phyloP scores from a whole-genome alignment of 257 asterid species.

The Coffea canephora region DNA sequence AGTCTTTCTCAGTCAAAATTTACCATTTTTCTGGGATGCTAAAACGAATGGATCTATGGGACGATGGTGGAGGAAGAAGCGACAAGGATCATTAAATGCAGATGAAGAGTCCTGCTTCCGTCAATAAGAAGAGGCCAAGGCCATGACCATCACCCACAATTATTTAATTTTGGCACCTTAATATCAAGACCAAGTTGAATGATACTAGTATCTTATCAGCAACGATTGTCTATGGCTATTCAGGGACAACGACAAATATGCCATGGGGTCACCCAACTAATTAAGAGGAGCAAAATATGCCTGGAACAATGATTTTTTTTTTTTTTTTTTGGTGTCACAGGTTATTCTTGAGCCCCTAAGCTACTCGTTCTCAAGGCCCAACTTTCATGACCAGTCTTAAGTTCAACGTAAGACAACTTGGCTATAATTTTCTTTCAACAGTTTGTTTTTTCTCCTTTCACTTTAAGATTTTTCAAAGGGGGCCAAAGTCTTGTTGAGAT shows the following conservation, averaged over 20 bases:
- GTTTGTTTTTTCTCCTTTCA: neutral
- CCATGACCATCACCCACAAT: neutral
- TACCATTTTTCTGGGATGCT: neutral
- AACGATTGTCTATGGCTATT: neutral
- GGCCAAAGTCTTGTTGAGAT: neutral
- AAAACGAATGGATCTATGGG: neutral
- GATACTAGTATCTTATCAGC: neutral
- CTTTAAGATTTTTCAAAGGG: slow-evolving; percentile 4
- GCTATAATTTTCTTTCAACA: neutral
- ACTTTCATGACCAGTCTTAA: slow-evolving; percentile 10
- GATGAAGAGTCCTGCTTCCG: slow-evolving; percentile 6
- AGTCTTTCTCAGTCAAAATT: neutral
- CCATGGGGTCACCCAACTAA: slow-evolving; percentile 6
- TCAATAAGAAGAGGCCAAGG: slow-evolving; percentile 11
- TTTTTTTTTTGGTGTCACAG: neutral
- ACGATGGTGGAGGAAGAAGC: neutral
- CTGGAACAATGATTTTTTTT: neutral
- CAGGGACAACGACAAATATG: slow-evolving; percentile 7
- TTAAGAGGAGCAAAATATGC: neutral
- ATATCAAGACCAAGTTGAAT: neutral
- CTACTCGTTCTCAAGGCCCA: neutral
- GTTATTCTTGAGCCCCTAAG: slow-evolving; percentile 10
- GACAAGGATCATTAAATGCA: slow-evolving; percentile 15
- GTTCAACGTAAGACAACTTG: neutral
- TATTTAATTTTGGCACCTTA: neutral